A percentile compares a stretch with the other conserved stretches of the same genome.
phyloP scores from a whole-genome alignment of 805 yeast species.

The Barnettozyma siamensis region DNA sequence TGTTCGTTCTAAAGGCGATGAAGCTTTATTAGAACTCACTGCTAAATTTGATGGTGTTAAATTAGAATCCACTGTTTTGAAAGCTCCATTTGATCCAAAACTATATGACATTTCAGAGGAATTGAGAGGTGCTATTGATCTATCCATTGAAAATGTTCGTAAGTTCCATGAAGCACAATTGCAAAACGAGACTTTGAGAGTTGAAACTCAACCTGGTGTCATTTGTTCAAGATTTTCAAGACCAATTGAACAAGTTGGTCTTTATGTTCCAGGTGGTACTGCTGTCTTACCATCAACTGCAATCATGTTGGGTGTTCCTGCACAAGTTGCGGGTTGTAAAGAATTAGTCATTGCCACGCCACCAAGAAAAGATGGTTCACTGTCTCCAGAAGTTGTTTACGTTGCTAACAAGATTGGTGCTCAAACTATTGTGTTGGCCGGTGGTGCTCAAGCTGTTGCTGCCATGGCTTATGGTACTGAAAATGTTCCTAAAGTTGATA shows the following conservation, averaged over 20 bases:
- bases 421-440: conserved; percentile 83
- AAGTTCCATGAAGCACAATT: conserved; percentile 93
- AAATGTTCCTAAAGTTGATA: conserved; percentile 87
- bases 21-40: conserved; percentile 82
- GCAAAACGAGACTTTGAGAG: conserved; percentile 63
- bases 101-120: conserved; percentile 68
- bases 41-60: conserved; percentile 85
- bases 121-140: conserved; percentile 78
- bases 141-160: conserved; percentile 82
- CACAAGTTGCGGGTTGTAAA: conserved; percentile 93
- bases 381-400: conserved; percentile 95
- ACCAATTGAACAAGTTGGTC: conserved; percentile 91
- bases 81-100: conserved; percentile 82
- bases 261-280: conserved; percentile 98
- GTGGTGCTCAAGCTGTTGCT: conserved; percentile 99
- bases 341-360: conserved; percentile 93
- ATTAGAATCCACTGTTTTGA: conserved; percentile 64
- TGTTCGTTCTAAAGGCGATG: conserved; percentile 76
- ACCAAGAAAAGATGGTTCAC: conserved; percentile 85
- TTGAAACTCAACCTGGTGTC: conserved; percentile 94
- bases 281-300: conserved; percentile 98
- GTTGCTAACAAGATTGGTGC: conserved; percentile 97
- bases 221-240: conserved; percentile 90
- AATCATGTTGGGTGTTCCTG: conserved; percentile 97
- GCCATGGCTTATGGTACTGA: conserved; percentile 99